Conservation (phyloP, 495 filamentous ascomycete species). For the Aspergillus hancockii region DNA sequence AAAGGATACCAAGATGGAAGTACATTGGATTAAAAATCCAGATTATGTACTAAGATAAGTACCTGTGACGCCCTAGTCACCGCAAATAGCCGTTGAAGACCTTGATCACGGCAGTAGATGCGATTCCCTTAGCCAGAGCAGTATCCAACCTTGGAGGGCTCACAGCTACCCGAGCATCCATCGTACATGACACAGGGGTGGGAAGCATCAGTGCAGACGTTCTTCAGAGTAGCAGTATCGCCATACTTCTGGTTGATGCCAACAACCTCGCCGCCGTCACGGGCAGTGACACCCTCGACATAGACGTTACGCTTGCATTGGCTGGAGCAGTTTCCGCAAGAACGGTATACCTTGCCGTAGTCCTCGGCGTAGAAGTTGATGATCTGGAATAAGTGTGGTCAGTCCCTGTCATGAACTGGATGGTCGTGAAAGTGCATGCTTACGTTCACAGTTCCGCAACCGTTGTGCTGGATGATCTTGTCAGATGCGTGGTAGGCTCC, state of each 20-base stretch:
- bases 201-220: conserved; percentile 19
- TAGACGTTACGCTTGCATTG: conserved; percentile 28
- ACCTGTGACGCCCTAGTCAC: no score
- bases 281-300: conserved; percentile 21
- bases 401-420: not conserved
- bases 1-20: no score
- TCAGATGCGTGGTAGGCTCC: conserved; percentile 57
- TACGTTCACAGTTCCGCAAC: conserved; percentile 56
- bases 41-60: no score
- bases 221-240: conserved; percentile 31
- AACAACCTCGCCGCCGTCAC: conserved; percentile 20
- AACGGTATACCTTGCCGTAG: conserved; percentile 31
- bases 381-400: conserved; percentile 8
- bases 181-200: conserved; percentile 17
- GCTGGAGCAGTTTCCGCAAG: conserved; percentile 27
- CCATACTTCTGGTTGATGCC: conserved; percentile 34
- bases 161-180: conserved; percentile 20
- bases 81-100: no score
- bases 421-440: conserved; percentile 23
- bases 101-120: not conserved
- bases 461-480: conserved; percentile 67
- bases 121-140: conserved; percentile 19
- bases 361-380: conserved; percentile 47
- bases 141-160: conserved; percentile 20
- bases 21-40: no score